Percentiles rank a stretch among this genome's conserved stretches.
These are phyloP conservation scores for Phalaenopsis aphrodite DNA, from an alignment of 106 monocot genomes.

Conservation along the genomic window DNA sequence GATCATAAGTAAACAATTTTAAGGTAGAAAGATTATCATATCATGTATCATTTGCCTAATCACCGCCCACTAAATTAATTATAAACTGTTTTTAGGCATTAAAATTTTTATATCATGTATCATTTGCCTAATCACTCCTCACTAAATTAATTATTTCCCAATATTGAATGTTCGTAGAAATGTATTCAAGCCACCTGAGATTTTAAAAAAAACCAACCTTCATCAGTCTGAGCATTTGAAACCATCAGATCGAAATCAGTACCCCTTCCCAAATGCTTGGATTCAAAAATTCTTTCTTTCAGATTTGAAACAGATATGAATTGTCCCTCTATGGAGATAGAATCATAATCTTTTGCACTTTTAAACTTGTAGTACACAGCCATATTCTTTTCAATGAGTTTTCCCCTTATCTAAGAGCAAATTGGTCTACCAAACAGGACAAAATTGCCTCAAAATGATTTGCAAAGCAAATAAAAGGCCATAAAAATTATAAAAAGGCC, in stretches of 20 bases:
- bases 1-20: background rate
- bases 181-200: background rate
- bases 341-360: conserved; percentile 91
- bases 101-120: background rate
- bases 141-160: background rate
- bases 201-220: conserved; percentile 68
- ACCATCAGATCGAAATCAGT: conserved; percentile 94
- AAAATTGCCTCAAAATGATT: conserved; percentile 8
- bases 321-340: conserved; percentile 87
- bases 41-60: background rate
- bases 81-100: background rate
- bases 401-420: conserved; percentile 2
- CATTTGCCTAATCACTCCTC: background rate
- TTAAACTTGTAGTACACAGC: conserved; percentile 99
- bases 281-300: conserved; percentile 97
- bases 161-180: background rate
- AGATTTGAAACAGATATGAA: conserved; percentile 88
- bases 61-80: background rate
- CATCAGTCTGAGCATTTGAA: conserved; percentile 90
- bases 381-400: conserved; percentile 38
- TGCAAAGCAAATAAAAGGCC: conserved; percentile 5
- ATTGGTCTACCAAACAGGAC: conserved; percentile 3
- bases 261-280: conserved; percentile 90
- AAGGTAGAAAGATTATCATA: background rate
- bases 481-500: background rate